Conservation (phyloP, 805 yeast species). For the Pichia phayaonensis region DNA sequence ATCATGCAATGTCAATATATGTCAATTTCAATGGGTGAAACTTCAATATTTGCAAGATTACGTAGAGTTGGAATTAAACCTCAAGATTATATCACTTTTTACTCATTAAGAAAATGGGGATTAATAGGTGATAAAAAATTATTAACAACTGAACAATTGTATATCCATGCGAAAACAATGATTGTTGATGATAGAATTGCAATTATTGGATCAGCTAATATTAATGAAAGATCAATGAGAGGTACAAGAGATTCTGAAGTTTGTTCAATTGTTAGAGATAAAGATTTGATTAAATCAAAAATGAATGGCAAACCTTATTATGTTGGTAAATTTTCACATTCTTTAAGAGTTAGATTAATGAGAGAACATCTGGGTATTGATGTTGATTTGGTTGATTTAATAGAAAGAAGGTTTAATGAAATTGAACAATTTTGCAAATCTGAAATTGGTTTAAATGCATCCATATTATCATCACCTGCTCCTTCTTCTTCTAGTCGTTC, state of each 20-base stretch:
- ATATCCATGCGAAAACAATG: constrained; percentile 88
- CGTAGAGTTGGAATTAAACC: constrained; percentile 78
- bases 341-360: constrained; percentile 85
- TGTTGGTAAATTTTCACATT: constrained; percentile 86
- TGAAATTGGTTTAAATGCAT: constrained; percentile 34
- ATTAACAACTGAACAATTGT: constrained; percentile 82
- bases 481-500: constrained; percentile 13
- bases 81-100: constrained; percentile 85
- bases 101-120: constrained; percentile 93
- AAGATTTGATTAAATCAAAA: constrained; percentile 53
- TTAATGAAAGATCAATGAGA: constrained; percentile 92
- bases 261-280: constrained; percentile 82
- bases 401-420: constrained; percentile 60
- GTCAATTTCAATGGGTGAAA: constrained; percentile 84
- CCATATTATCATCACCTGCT: constrained; percentile 27
- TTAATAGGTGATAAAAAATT: constrained; percentile 68
- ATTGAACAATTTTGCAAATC: constrained; percentile 41
- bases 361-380: constrained; percentile 95
- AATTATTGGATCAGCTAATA: constrained; percentile 94
- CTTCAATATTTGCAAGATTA: constrained; percentile 80
- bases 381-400: constrained; percentile 74
- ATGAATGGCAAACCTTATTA: constrained; percentile 80
- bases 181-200: constrained; percentile 91
- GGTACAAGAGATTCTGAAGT: constrained; percentile 94
- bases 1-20: constrained; percentile 95